Evolutionary conservation across 2,329 filamentous ascomycete species (phyloP), one percentile per base, ranked within the genome.

Genomic region (Magnaporthiopsis rhizophila): DNA sequence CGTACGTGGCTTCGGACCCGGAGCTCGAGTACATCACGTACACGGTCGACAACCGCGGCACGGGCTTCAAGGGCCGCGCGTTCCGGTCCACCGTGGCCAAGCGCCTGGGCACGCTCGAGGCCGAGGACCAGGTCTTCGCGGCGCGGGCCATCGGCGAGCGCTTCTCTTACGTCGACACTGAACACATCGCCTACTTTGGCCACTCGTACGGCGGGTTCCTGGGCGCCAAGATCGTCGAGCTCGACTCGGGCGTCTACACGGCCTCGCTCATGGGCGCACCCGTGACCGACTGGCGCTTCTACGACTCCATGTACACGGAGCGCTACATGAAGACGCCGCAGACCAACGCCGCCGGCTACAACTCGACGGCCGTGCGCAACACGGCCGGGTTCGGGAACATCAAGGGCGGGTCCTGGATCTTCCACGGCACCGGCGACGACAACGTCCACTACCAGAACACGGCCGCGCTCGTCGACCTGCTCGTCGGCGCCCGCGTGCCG

Each of bases 221-320:
- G 81, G 91, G 95, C 6, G 83, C 99, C 71, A 99, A 99, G 80
- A 95, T 92, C 0, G 86, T 99, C 13, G 95, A 99, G 80, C 84
- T 86, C 67, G 95, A 99, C 74, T 94, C 86, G 13, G 95, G 96
- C 8, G 75, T 93, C 0, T 99, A 97, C 80, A 88, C 88, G 68
- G 99, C 98, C 74, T 95, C 95, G 69, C 96, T 99, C 90, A 92
- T 95, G 8, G 96, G 99, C 63, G 95, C 95, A 1, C 95, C 95
- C 24, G 95, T 99, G 24, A 98, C 94, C 0, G 93, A 99, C 76
- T 99, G 95, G 95, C 85, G 90, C 65, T 97, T 90, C 77, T 99
- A 99, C 77, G 91, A 97, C 78, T 91, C 87, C 66, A 88, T 97
- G 71, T 97, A 97, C 79, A 96, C 93, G 0, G 93, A 97, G 78